Base-by-base conservation (phyloP, 2,329 filamentous ascomycete species). In the Amylocarpus encephaloides region DNA sequence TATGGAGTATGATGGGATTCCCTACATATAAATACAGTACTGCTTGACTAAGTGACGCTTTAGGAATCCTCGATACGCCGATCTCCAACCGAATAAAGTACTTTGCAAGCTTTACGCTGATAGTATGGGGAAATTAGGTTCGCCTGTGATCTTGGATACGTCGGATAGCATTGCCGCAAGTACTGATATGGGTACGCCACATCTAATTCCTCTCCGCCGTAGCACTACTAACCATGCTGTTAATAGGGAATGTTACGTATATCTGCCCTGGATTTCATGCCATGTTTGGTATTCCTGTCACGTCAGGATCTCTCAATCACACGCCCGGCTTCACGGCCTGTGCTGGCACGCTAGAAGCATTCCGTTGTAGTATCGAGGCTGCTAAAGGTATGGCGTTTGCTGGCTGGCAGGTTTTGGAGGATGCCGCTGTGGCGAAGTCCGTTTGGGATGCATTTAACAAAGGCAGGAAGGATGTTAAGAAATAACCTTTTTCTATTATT, bases 171-270 rank as follows among this genome's bases (percentile, higher is more conserved):
- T 38, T 51, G 2, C 55, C 52, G 40, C 40, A 11, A 60, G 58
- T 3, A 60, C 59, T 6, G 59, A 62, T 38, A 56, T 57, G 34
- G 68, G 68, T 66, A 61, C 5, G 58, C 53, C 33, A 22, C 4
- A 11, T 10, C 2, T 10, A 15, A 16, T 7, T 13, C 13, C 3
- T 7, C 16, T 6, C 13, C 13, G 22, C 5, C 19, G 10, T 4
- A 12, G 9, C 39, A 22, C 18, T 12, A 26, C 10, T 13, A 18
- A 19, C 19, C 13, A 34, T n/a, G n/a, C n/a, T n/a, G 46, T 29
- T 18, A 7, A 2, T 36, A 57, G 57, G 58, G 10, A 60, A 60
- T 43, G 56, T 60, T 1, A 53, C 51, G 5, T 51, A 59, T 26
- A 41, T 51, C 6, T 46, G 48, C 32, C 55, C 58, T 3, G 43